These are phyloP conservation scores for Agarophyton chilense DNA, from an alignment of 23 red algal genomes.

Conservation along the genomic window DNA sequence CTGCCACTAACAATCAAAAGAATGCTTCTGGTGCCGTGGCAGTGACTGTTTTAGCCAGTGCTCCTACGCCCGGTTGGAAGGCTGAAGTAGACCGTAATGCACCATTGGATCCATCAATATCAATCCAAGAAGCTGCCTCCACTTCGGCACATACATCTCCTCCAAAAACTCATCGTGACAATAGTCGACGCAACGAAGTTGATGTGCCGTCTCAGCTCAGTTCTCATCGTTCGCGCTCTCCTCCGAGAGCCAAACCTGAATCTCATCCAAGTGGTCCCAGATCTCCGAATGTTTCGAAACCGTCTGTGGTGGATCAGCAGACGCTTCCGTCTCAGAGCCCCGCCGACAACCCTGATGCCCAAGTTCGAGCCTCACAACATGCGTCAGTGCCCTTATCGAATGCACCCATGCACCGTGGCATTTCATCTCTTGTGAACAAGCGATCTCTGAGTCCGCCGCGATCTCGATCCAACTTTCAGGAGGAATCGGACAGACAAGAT, in stretches of 20 bases:
- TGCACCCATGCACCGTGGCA: neutral
- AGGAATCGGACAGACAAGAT: constrained; percentile 9
- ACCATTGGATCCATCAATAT: neutral
- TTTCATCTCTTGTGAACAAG: constrained; percentile 1
- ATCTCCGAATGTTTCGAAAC: constrained; percentile 16
- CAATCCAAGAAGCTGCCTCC: neutral
- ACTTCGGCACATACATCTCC: neutral
- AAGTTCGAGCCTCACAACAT: neutral
- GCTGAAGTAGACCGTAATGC: neutral
- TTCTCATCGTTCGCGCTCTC: constrained; percentile 13
- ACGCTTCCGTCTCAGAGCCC: neutral
- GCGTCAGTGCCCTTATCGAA: neutral
- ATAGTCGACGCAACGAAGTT: neutral
- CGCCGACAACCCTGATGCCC: neutral
- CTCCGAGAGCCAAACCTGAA: neutral
- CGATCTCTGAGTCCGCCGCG: constrained; percentile 4
- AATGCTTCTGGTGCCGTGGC: neutral
- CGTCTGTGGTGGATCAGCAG: neutral
- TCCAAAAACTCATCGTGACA: neutral
- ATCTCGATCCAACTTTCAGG: neutral
- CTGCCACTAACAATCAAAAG: neutral
- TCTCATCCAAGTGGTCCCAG: neutral
- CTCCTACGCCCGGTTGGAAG: neutral
- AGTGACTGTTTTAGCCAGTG: neutral
- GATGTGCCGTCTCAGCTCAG: neutral